A percentile compares a stretch with the other conserved stretches of the same genome.
Evolutionary conservation across 192 early-diverging fungal genomes (phyloP).

Genomic region (Pilobolus umbonatus): DNA sequence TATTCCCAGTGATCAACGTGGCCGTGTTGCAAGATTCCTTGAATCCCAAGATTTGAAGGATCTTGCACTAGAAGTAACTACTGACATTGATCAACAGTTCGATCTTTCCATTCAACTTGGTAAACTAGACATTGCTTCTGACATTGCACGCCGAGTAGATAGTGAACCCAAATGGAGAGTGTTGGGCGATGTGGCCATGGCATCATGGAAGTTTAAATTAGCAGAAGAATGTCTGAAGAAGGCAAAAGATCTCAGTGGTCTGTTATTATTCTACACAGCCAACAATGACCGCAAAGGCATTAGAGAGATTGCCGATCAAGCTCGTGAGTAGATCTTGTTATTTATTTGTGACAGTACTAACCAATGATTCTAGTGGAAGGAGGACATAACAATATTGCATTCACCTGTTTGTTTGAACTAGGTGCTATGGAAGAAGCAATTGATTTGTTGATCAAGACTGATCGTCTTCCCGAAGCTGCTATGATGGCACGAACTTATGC

Average conservation of each 20-base stretch:
- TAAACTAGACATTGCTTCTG: slow-evolving; percentile 75
- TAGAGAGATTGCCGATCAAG: slow-evolving; percentile 62
- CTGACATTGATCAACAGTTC: slow-evolving; percentile 93
- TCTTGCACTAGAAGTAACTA: slow-evolving; percentile 90
- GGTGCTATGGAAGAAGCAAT: slow-evolving; percentile 78
- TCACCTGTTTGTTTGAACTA: slow-evolving; percentile 73
- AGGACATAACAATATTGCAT: slow-evolving; percentile 91
- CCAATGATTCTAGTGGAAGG: slow-evolving; percentile 37
- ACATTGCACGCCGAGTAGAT: slow-evolving; percentile 81
- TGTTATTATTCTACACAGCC: slow-evolving; percentile 88
- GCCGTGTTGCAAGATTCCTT: slow-evolving; percentile 91
- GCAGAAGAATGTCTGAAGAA: slow-evolving; percentile 87
- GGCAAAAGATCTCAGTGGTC: slow-evolving; percentile 86
- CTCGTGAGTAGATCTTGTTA: slow-evolving; percentile 39
- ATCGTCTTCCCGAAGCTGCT: slow-evolving; percentile 92
- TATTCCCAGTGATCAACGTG: slow-evolving; percentile 84
- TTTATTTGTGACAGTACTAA: neutral
- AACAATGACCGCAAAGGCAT: slow-evolving; percentile 80
- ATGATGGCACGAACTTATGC: slow-evolving; percentile 87
- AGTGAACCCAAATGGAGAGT: slow-evolving; percentile 91
- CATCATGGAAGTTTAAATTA: slow-evolving; percentile 84
- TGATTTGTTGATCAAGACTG: slow-evolving; percentile 79
- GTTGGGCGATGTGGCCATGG: slow-evolving; percentile 86
- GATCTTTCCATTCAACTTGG: slow-evolving; percentile 89
- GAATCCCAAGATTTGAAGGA: slow-evolving; percentile 91